Conservation (phyloP, 2,329 filamentous ascomycete genomes). For the Fusarium vanettenii region DNA sequence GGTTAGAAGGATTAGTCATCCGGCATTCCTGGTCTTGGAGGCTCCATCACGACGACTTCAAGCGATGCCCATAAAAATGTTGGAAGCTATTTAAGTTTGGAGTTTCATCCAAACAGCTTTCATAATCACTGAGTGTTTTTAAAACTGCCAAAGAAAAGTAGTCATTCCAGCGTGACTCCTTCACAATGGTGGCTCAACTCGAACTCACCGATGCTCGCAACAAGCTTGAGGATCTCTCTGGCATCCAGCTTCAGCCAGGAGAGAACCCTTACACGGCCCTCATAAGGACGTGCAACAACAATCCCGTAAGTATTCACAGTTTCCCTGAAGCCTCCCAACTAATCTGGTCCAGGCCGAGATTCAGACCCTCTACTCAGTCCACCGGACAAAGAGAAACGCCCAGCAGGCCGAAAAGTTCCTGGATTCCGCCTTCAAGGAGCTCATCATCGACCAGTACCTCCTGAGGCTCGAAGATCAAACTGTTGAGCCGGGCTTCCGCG, state of each 20-base stretch:
- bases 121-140: background rate
- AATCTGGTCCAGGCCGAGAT: constrained; percentile 73
- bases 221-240: constrained; percentile 67
- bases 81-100: background rate
- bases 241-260: constrained; percentile 59
- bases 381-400: constrained; percentile 79
- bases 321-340: too few species aligned
- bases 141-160: background rate
- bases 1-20: constrained; percentile 30
- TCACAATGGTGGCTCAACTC: constrained; percentile 30
- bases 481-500: constrained; percentile 75
- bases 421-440: constrained; percentile 72
- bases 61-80: constrained; percentile 10
- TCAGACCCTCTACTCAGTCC: constrained; percentile 77
- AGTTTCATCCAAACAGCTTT: background rate
- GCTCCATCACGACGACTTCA: background rate
- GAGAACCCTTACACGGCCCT: constrained; percentile 83
- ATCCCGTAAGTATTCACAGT: constrained; percentile 71
- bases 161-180: background rate
- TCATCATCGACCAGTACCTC: constrained; percentile 82
- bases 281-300: constrained; percentile 73
- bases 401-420: constrained; percentile 83
- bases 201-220: constrained; percentile 55
- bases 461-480: constrained; percentile 73
- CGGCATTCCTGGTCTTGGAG: constrained; percentile 11